Percentiles rank a stretch among this genome's conserved stretches.
Conservation (phyloP, 2,329 filamentous ascomycete genomes). For the Aspergillus quadrilineatus region DNA sequence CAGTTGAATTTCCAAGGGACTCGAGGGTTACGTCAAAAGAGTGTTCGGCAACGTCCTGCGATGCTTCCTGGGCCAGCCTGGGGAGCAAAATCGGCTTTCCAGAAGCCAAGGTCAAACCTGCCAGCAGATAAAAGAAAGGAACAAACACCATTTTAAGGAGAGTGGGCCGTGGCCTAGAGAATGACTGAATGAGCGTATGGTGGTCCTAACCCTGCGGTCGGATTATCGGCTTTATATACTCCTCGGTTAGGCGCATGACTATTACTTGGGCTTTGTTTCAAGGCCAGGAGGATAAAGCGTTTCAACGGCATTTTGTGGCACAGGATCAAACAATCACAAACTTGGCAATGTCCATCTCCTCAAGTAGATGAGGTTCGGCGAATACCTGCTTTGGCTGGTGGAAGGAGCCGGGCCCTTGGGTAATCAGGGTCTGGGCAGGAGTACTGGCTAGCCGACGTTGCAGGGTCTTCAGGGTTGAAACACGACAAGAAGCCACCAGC, state of each 20-base stretch:
- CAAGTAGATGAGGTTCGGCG: neutral
- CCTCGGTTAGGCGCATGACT: neutral
- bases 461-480: neutral
- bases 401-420: neutral
- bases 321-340: slow-evolving; percentile 6
- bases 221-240: slow-evolving; percentile 5
- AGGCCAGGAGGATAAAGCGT: neutral
- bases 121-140: slow-evolving; percentile 16
- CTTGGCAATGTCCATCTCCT: neutral
- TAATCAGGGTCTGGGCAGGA: slow-evolving; percentile 4
- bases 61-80: slow-evolving; percentile 13
- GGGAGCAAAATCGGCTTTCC: slow-evolving; percentile 20
- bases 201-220: neutral
- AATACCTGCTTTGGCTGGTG: neutral
- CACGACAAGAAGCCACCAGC: neutral
- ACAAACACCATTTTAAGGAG: slow-evolving; percentile 15
- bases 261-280: neutral
- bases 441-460: neutral
- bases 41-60: slow-evolving; percentile 13
- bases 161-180: neutral
- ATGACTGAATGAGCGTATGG: slow-evolving; percentile 7
- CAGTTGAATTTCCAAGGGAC: slow-evolving; percentile 16
- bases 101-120: slow-evolving; percentile 19
- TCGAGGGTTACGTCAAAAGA: slow-evolving; percentile 13
- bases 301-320: neutral